Evolutionary conservation across 2,329 filamentous ascomycete species (phyloP), one percentile per base, ranked within the genome.

Genomic region (Aureobasidium sp.): DNA sequence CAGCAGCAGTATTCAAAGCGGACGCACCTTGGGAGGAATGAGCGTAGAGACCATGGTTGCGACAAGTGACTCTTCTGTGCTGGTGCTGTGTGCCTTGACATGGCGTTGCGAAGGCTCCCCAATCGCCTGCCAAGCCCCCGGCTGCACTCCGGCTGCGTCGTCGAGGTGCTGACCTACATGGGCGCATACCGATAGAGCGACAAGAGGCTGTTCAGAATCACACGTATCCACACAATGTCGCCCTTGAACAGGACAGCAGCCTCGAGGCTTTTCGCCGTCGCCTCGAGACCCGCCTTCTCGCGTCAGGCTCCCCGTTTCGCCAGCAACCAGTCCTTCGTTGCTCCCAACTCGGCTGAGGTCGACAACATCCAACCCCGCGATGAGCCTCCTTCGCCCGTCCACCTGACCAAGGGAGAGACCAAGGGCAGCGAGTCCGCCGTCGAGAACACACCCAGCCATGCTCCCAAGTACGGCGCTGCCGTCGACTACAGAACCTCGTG

Each of bases 11-110:
- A n/a, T 15, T 19, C 14, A 17, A 5, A 50, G 40, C 39, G 27
- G 48, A 70, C 82, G 70, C 82, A 96, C 93, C 91, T 99, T 99
- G 75, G 95, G 94, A 71, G 95, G 95, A 73, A 99, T 97, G 79
- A 99, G 88, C 83, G 95, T 96, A 76, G 94, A 97, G 61, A 74
- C 72, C 72, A 74, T 74, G 66, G 60, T 67, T 71, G 69, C 67
- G 57, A 60, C 57, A 60, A 60, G 57, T 60, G 33, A 29, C 14
- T 50, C 31, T 47, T 44, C 31, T 58, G 54, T 58, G 33, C 54
- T 19, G 29, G 22, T 57, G 54, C 54, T 48, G 37, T 50, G 45
- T n/a, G n/a, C 29, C 35, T 50, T 33, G 37, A 60, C 45, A 50
- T 22, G 45, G 45, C 45, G 54, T 59, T 50, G 57, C 45, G 57